Evolutionary conservation across 805 yeast species (phyloP).

Genomic region (Wickerhamomyces kurtzmanii): DNA sequence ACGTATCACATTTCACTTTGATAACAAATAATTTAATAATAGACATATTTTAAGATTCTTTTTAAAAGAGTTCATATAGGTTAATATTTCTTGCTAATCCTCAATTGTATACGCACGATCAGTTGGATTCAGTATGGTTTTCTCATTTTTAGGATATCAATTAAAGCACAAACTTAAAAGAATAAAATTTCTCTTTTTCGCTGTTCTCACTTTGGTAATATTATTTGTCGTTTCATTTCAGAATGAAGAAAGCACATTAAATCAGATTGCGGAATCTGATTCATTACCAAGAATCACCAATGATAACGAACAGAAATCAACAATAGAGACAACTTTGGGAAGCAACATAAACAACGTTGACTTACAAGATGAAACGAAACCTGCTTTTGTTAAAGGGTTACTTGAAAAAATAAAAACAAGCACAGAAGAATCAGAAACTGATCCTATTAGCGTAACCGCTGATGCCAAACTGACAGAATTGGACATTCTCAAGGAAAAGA

Average conservation of each 20-base stretch:
- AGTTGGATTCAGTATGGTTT: too few species aligned
- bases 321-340: neutral
- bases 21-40: too few species aligned
- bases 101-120: too few species aligned
- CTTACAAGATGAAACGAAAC: neutral
- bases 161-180: slow-evolving; percentile 11
- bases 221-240: slow-evolving; percentile 16
- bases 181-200: slow-evolving; percentile 8
- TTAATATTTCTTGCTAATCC: too few species aligned
- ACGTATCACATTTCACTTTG: too few species aligned
- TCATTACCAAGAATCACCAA: slow-evolving; percentile 14
- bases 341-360: neutral
- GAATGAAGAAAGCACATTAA: slow-evolving; percentile 15
- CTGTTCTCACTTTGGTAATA: slow-evolving; percentile 8
- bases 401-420: neutral
- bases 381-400: slow-evolving; percentile 1
- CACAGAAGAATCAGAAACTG: neutral
- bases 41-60: too few species aligned
- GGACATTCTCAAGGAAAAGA: slow-evolving; percentile 19
- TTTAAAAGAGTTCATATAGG: too few species aligned
- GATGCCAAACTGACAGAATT: slow-evolving; percentile 11
- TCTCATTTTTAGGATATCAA: too few species aligned
- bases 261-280: slow-evolving; percentile 14
- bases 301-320: too few species aligned
- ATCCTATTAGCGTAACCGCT: neutral